Evolutionary conservation across 2,329 filamentous ascomycete genomes (phyloP).

Genomic region (Didymella pinodella): DNA sequence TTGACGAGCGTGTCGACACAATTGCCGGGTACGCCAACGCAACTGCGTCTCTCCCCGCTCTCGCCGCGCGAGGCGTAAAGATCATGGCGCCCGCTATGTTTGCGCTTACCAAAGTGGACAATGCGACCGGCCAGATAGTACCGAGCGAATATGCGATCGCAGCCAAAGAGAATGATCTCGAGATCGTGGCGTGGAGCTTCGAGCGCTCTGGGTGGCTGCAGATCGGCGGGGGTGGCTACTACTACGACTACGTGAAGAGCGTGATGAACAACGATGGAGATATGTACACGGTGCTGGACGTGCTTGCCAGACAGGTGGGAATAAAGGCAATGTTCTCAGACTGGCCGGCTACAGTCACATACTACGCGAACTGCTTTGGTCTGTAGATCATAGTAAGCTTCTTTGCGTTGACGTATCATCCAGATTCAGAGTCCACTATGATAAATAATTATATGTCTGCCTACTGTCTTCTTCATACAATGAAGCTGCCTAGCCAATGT

Average conservation of each 20-base stretch:
- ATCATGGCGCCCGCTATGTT: constrained; percentile 70
- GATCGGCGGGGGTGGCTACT: constrained; percentile 55
- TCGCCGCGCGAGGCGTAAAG: constrained; percentile 65
- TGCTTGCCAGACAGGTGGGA: constrained; percentile 67
- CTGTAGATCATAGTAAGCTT: constrained; percentile 26
- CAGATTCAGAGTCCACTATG: not conserved
- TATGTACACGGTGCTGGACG: constrained; percentile 69
- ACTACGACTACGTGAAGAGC: constrained; percentile 53
- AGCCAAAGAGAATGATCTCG: constrained; percentile 67
- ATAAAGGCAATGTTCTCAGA: constrained; percentile 71
- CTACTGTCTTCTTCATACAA: not conserved
- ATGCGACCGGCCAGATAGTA: constrained; percentile 62
- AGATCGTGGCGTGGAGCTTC: constrained; percentile 73
- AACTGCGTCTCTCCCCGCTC: constrained; percentile 63
- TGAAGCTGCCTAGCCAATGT: not conserved
- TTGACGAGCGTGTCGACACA: constrained; percentile 66
- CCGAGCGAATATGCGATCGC: constrained; percentile 69
- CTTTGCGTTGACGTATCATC: not conserved
- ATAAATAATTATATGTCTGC: not conserved
- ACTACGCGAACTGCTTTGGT: constrained; percentile 75
- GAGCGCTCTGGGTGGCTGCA: constrained; percentile 70
- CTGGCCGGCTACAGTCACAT: constrained; percentile 73
- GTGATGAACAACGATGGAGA: constrained; percentile 70
- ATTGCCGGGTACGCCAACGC: constrained; percentile 62
- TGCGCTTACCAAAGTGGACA: constrained; percentile 64